Percentiles rank a stretch among this genome's conserved stretches.
Conservation (phyloP, 495 filamentous ascomycete species). For the Hypoxylon trugodes region DNA sequence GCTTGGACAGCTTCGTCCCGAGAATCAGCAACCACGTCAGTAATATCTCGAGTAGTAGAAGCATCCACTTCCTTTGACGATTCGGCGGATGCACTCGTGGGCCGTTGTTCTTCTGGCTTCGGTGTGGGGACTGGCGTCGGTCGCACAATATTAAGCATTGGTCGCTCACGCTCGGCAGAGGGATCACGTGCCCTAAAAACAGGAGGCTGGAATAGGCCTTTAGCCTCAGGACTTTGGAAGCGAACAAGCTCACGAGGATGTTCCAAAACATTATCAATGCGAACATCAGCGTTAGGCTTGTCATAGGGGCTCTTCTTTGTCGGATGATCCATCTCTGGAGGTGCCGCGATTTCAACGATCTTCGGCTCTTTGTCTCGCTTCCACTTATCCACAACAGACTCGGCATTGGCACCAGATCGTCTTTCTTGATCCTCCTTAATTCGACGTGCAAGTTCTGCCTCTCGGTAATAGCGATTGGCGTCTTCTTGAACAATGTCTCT, state of each 20-base stretch:
- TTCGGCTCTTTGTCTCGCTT: slow-evolving; percentile 47
- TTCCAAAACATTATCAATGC: slow-evolving; percentile 58
- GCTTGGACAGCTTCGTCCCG: slow-evolving; percentile 41
- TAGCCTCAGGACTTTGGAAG: slow-evolving; percentile 19
- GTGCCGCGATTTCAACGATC: slow-evolving; percentile 51
- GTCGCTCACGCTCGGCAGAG: slow-evolving; percentile 58
- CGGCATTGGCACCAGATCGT: slow-evolving; percentile 53
- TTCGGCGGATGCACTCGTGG: slow-evolving; percentile 18
- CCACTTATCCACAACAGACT: slow-evolving; percentile 59
- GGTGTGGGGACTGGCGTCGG: slow-evolving; percentile 60
- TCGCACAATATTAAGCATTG: slow-evolving; percentile 60
- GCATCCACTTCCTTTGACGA: slow-evolving; percentile 20
- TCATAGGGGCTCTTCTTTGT: slow-evolving; percentile 58
- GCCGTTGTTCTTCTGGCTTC: slow-evolving; percentile 47
- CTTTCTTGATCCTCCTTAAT: slow-evolving; percentile 57
- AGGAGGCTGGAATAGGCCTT: slow-evolving; percentile 28
- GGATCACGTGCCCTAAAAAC: slow-evolving; percentile 55
- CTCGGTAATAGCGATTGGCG: slow-evolving; percentile 60
- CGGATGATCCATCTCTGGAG: slow-evolving; percentile 55
- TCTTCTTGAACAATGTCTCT: slow-evolving; percentile 57
- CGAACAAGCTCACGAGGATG: slow-evolving; percentile 42
- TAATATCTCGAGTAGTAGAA: neutral
- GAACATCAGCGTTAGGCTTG: slow-evolving; percentile 64
- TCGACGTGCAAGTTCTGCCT: slow-evolving; percentile 55
- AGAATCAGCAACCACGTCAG: slow-evolving; percentile 21